Percentiles rank a stretch among this genome's conserved stretches.
These are phyloP conservation scores for Cetraspora pellucida DNA, from an alignment of 192 early-diverging fungal species.

Conservation along the genomic window DNA sequence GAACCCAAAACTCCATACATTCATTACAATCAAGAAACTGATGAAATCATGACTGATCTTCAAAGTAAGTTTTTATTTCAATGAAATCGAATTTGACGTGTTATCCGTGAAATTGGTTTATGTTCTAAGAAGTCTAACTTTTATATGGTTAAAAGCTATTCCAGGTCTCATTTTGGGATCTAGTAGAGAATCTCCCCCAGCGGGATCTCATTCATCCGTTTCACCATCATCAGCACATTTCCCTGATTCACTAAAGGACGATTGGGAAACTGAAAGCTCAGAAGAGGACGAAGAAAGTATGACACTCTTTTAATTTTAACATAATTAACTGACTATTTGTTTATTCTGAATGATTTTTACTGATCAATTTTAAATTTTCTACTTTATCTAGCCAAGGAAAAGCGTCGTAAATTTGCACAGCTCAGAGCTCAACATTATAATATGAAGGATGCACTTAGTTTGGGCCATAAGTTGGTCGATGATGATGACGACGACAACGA, in stretches of 20 bases:
- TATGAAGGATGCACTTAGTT: conserved; percentile 72
- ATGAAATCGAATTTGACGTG: neutral
- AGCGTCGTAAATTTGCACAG: conserved; percentile 73
- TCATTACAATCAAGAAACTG: conserved; percentile 79
- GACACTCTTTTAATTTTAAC: conserved; percentile 6
- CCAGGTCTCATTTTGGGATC: conserved; percentile 13
- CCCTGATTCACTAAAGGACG: conserved; percentile 44
- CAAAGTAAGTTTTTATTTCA: conserved; percentile 39
- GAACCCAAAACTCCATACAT: conserved; percentile 97
- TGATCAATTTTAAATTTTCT: neutral
- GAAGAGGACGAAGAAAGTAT: conserved; percentile 62
- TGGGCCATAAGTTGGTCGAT: conserved; percentile 52
- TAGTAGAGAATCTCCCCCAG: neutral
- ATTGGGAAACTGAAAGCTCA: conserved; percentile 60
- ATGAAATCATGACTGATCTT: conserved; percentile 67
- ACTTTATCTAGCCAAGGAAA: conserved; percentile 44
- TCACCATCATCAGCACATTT: conserved; percentile 33
- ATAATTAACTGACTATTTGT: neutral
- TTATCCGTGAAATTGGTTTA: neutral
- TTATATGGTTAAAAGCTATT: conserved; percentile 11
- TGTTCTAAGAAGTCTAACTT: neutral
- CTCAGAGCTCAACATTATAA: conserved; percentile 89
- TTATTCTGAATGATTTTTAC: neutral
- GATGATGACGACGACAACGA: conserved; percentile 58
- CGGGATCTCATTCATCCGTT: conserved; percentile 15